Conservation (phyloP, 1,284 basidiomycete species). For the Ganoderma sp. region DNA sequence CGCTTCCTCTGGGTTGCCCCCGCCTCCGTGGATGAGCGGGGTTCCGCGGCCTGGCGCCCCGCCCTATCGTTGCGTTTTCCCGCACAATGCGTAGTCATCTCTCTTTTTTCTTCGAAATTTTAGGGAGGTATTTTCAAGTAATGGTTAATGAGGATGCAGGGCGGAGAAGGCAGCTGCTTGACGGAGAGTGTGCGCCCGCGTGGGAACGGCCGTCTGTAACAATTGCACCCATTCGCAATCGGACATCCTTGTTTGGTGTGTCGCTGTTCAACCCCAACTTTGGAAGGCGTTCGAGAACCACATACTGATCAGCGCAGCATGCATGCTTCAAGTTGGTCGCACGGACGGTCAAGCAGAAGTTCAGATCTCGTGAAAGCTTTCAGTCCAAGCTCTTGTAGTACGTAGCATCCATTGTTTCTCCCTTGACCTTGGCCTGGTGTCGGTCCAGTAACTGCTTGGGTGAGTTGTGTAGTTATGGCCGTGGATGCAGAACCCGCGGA, state of each 20-base stretch:
- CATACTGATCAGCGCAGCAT: background rate
- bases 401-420: background rate
- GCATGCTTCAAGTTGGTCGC: background rate
- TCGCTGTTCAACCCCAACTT: background rate
- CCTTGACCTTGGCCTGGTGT: background rate
- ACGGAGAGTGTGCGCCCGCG: background rate
- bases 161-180: background rate
- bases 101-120: background rate
- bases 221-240: background rate
- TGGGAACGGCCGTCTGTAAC: background rate
- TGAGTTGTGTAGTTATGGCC: background rate
- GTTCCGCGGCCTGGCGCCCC: background rate
- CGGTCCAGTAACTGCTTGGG: background rate
- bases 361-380: no score
- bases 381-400: background rate
- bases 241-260: background rate
- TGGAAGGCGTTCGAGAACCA: background rate
- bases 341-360: background rate
- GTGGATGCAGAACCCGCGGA: background rate
- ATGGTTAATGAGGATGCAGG: background rate
- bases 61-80: conserved; percentile 3
- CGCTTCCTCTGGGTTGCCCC: background rate
- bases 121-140: background rate
- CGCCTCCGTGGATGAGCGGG: background rate
- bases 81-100: background rate